Conservation (phyloP, 345 rosid genomes). For the Citrus inodora region DNA sequence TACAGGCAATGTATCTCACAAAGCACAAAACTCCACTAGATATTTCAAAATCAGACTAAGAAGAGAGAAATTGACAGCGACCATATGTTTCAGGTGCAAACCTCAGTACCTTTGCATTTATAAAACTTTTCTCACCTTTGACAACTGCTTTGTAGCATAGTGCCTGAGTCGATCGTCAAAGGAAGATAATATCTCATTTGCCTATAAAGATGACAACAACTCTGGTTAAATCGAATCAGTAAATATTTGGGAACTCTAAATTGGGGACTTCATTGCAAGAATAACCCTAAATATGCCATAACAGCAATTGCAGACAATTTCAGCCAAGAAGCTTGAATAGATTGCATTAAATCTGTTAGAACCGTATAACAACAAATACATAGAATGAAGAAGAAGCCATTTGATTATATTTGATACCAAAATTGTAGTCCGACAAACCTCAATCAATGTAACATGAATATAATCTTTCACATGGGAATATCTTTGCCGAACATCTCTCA, state of each 20-base stretch:
- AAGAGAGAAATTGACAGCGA: not conserved
- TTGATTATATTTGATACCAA: not conserved
- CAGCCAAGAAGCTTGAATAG: not conserved
- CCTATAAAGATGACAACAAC: constrained; percentile 38
- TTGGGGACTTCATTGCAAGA: not conserved
- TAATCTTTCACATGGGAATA: constrained; percentile 82
- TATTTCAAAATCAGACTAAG: not conserved
- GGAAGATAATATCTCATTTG: constrained; percentile 88
- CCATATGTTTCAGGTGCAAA: not conserved
- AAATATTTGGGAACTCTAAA: not conserved
- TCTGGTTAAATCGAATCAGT: not conserved
- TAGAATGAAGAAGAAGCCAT: not conserved
- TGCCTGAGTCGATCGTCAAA: constrained; percentile 89
- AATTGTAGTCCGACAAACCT: constrained; percentile 48
- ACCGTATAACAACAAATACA: not conserved
- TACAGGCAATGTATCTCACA: not conserved
- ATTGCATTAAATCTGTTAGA: not conserved
- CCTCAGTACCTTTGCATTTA: not conserved
- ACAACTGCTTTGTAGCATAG: constrained; percentile 89
- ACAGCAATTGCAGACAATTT: not conserved
- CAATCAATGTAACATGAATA: constrained; percentile 87
- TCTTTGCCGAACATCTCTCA: constrained; percentile 79
- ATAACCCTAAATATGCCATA: not conserved
- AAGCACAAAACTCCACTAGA: not conserved
- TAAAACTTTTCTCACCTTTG: constrained; percentile 47